Evolutionary conservation across 768 basidiomycete species (phyloP).

Genomic region (Heimioporus sp.): DNA sequence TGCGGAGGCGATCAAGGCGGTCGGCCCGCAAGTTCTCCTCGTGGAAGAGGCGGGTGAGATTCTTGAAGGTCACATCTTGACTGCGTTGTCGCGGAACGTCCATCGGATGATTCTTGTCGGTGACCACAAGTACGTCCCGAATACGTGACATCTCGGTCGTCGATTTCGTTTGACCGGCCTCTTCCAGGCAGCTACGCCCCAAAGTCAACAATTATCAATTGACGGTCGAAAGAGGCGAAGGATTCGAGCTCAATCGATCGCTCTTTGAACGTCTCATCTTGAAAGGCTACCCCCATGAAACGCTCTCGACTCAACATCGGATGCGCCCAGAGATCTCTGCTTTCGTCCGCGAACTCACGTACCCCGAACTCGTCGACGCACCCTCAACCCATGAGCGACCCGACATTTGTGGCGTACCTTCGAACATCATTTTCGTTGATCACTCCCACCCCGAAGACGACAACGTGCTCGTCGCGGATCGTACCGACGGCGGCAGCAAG

Average conservation of each 20-base stretch:
- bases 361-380: constrained; percentile 62
- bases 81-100: constrained; percentile 46
- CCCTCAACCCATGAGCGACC: constrained; percentile 45
- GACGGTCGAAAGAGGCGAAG: constrained; percentile 68
- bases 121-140: constrained; percentile 56
- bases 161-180: neutral
- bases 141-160: neutral
- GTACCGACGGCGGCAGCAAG: constrained; percentile 41
- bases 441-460: constrained; percentile 59
- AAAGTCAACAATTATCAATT: constrained; percentile 65
- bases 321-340: constrained; percentile 74
- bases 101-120: constrained; percentile 64
- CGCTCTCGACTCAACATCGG: constrained; percentile 58
- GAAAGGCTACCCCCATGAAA: constrained; percentile 58
- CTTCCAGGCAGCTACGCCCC: constrained; percentile 60
- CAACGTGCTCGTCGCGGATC: constrained; percentile 37
- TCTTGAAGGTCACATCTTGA: constrained; percentile 63
- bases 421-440: constrained; percentile 62
- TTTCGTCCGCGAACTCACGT: constrained; percentile 62
- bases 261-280: constrained; percentile 68
- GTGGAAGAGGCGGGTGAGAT: constrained; percentile 78
- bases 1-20: constrained; percentile 40
- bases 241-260: constrained; percentile 63
- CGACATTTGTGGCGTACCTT: constrained; percentile 49
- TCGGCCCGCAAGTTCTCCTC: constrained; percentile 48